phyloP scores from a whole-genome alignment of 192 early-diverging fungal genomes.

The Dimargaris xerosporica region DNA sequence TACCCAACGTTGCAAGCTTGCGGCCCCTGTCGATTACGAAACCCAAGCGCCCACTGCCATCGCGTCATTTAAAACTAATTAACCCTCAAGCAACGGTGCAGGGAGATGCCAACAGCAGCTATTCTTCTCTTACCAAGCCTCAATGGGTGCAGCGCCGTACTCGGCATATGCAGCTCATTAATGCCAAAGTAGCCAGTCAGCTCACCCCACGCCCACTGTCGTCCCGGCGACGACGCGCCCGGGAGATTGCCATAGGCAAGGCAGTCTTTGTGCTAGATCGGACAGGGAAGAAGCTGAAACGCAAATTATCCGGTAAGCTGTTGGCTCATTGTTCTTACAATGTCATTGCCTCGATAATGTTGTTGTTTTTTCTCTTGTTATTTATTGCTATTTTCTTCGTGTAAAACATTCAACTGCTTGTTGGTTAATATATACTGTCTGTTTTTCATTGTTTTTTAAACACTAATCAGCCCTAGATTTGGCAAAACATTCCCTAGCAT shows the following conservation, averaged over 20 bases:
- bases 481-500: neutral
- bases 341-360: neutral
- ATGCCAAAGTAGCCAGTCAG: too few species aligned
- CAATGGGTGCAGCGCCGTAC: too few species aligned
- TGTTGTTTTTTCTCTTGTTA: neutral
- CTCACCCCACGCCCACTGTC: neutral
- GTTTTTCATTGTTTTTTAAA: neutral
- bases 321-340: neutral
- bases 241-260: neutral
- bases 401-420: neutral
- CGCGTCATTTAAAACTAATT: too few species aligned
- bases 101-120: too few species aligned
- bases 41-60: too few species aligned
- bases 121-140: too few species aligned
- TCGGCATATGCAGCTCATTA: too few species aligned
- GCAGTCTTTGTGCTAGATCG: neutral
- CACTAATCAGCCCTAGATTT: neutral
- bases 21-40: too few species aligned
- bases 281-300: neutral
- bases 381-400: neutral
- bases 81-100: too few species aligned
- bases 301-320: neutral
- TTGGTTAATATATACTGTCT: neutral
- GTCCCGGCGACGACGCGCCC: neutral
- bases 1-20: too few species aligned